phyloP scores from a whole-genome alignment of 495 filamentous ascomycete species.

The Corynascus novoguineensis region DNA sequence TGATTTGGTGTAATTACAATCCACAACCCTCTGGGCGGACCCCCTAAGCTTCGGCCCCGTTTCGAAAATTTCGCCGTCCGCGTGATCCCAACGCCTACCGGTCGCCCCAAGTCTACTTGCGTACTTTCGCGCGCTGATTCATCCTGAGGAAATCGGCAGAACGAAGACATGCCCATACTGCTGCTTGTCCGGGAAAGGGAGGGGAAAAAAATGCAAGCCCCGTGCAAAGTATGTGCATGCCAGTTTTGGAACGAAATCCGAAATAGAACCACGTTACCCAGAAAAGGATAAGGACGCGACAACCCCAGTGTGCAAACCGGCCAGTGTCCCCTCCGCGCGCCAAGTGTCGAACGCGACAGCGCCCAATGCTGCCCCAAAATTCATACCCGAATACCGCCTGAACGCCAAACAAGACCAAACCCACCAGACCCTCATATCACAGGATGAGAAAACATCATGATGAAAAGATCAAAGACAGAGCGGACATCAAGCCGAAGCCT shows the following conservation, averaged over 20 bases:
- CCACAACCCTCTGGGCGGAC: constrained; percentile 1
- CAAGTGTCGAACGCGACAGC: constrained; percentile 5
- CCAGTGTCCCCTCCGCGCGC: constrained; percentile 3
- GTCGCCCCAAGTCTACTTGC: neutral
- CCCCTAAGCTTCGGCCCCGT: neutral
- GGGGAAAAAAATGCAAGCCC: too few species aligned
- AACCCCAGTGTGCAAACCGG: constrained; percentile 4
- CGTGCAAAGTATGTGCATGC: neutral
- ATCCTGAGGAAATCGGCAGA: neutral
- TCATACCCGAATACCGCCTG: constrained; percentile 10
- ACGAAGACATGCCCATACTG: neutral
- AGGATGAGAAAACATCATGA: constrained; percentile 22
- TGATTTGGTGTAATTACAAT: constrained; percentile 27
- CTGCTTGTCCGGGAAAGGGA: too few species aligned
- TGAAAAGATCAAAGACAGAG: constrained; percentile 1
- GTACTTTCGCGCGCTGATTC: neutral
- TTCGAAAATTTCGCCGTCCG: neutral
- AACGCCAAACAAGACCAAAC: constrained; percentile 23
- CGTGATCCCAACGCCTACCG: constrained; percentile 2
- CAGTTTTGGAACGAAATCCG: neutral
- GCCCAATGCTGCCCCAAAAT: constrained; percentile 15
- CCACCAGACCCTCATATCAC: constrained; percentile 17
- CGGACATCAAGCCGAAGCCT: constrained; percentile 7
- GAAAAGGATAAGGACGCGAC: neutral
- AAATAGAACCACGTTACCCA: neutral